phyloP scores from a whole-genome alignment of 495 filamentous ascomycete species.

The Xylaria cubensis region DNA sequence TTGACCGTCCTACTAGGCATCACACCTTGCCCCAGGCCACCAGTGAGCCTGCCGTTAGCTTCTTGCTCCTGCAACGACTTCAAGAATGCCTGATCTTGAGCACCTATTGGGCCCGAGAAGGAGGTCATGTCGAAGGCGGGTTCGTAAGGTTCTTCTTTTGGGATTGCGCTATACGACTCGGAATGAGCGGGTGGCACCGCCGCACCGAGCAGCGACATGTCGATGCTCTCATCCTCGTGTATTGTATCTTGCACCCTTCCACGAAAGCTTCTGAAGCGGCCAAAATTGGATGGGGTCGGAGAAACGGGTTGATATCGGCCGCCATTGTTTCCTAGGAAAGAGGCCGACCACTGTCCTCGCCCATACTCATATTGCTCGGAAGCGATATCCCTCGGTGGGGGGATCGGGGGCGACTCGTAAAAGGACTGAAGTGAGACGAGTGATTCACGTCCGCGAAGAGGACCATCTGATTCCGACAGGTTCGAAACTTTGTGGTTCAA shows the following conservation, averaged over 20 bases:
- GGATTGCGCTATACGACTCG: slow-evolving; percentile 28
- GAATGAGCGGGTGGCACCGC: slow-evolving; percentile 43
- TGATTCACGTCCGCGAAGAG: slow-evolving; percentile 47
- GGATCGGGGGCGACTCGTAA: slow-evolving; percentile 30
- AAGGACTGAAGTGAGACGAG: slow-evolving; percentile 50
- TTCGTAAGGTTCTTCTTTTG: slow-evolving; percentile 28
- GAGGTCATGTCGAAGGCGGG: slow-evolving; percentile 49
- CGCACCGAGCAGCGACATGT: slow-evolving; percentile 46
- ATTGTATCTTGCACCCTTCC: slow-evolving; percentile 47
- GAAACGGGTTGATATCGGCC: slow-evolving; percentile 48
- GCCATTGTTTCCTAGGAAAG: slow-evolving; percentile 32
- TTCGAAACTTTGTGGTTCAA: slow-evolving; percentile 53
- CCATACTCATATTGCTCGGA: slow-evolving; percentile 24
- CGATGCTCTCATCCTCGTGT: slow-evolving; percentile 52
- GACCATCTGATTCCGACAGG: slow-evolving; percentile 44
- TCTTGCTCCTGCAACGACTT: slow-evolving; percentile 52
- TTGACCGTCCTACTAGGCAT: slow-evolving; percentile 46
- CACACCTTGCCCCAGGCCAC: slow-evolving; percentile 56
- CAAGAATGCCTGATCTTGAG: slow-evolving; percentile 48
- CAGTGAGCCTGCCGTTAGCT: slow-evolving; percentile 54
- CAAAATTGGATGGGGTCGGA: slow-evolving; percentile 28
- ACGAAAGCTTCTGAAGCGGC: slow-evolving; percentile 38
- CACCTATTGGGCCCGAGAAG: slow-evolving; percentile 44
- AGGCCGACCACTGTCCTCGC: slow-evolving; percentile 27
- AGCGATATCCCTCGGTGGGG: slow-evolving; percentile 17